Evolutionary conservation across 805 yeast species (phyloP).

Genomic region (Sugiyamaella lignohabitans): DNA sequence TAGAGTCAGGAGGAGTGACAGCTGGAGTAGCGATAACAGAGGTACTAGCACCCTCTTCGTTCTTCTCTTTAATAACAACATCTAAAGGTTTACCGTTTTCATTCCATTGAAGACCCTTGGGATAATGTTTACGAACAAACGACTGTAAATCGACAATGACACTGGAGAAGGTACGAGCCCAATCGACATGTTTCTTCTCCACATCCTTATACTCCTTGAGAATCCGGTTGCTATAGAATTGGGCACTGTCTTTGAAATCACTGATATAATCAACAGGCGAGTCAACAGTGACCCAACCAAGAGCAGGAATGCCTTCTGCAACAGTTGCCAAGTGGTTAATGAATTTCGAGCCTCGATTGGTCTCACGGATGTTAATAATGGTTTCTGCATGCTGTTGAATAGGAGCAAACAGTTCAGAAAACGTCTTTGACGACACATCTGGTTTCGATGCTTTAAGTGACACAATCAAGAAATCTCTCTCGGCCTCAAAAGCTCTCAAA

Average conservation of each 20-base stretch:
- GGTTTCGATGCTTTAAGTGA: constrained; percentile 52
- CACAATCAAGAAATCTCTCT: constrained; percentile 53
- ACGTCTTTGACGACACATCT: constrained; percentile 46
- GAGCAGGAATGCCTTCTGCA: constrained; percentile 81
- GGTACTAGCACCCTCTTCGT: constrained; percentile 23
- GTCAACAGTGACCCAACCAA: constrained; percentile 81
- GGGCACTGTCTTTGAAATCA: constrained; percentile 85
- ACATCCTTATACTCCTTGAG: constrained; percentile 75
- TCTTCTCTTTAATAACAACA: constrained; percentile 37
- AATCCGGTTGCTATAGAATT: constrained; percentile 89
- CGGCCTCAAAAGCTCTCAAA: constrained; percentile 49
- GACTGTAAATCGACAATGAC: constrained; percentile 63
- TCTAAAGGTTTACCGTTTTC: constrained; percentile 51
- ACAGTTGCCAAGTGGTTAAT: constrained; percentile 73
- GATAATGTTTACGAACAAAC: constrained; percentile 70
- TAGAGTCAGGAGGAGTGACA: constrained; percentile 27
- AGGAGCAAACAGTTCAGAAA: constrained; percentile 57
- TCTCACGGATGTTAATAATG: constrained; percentile 63
- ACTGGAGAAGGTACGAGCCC: constrained; percentile 65
- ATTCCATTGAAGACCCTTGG: constrained; percentile 83
- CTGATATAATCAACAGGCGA: constrained; percentile 71
- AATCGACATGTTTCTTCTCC: constrained; percentile 62
- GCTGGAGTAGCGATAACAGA: constrained; percentile 31
- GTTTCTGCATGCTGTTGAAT: constrained; percentile 53
- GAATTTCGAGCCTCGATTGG: constrained; percentile 58